A percentile compares a stretch with the other conserved stretches of the same genome.
Evolutionary conservation across 148 eudicot species (phyloP).

Genomic region (Spergularia bocconei): DNA sequence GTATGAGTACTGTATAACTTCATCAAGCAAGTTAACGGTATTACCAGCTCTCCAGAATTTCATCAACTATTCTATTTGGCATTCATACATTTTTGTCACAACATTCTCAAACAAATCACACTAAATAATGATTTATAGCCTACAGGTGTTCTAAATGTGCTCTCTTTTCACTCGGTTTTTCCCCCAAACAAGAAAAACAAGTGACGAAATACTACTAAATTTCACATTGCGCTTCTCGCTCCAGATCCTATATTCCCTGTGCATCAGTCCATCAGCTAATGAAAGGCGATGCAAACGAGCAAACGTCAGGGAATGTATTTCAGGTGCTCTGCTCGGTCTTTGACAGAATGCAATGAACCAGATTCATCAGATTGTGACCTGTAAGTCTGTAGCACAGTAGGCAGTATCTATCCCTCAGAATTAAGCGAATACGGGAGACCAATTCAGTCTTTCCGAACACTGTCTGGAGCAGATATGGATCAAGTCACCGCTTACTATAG

Average conservation of each 20-base stretch:
- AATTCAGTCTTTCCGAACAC: too few relatives aligned
- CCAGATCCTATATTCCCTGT: background rate
- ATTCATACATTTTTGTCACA: constrained; percentile 22
- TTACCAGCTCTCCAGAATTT: too few relatives aligned
- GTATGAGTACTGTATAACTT: constrained; percentile 4
- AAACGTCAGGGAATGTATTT: background rate
- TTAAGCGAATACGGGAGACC: too few relatives aligned
- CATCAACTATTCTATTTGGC: constrained; percentile 23
- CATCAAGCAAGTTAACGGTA: constrained; percentile 15
- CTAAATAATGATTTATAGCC: constrained; percentile 17
- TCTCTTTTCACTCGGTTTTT: background rate
- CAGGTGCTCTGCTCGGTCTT: background rate
- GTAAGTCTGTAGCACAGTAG: background rate
- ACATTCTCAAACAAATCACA: constrained; percentile 29
- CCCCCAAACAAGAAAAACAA: background rate
- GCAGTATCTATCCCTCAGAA: too few relatives aligned
- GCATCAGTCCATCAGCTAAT: background rate
- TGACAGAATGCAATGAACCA: background rate
- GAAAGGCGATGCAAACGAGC: constrained; percentile 3
- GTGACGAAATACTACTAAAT: background rate
- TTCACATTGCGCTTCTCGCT: constrained; percentile 2
- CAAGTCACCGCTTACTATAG: background rate
- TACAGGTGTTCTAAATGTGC: constrained; percentile 1
- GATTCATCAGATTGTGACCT: background rate
- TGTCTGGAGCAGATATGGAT: too few relatives aligned